phyloP scores from a whole-genome alignment of 148 eudicot species.

The Vaccinium darrowii region DNA sequence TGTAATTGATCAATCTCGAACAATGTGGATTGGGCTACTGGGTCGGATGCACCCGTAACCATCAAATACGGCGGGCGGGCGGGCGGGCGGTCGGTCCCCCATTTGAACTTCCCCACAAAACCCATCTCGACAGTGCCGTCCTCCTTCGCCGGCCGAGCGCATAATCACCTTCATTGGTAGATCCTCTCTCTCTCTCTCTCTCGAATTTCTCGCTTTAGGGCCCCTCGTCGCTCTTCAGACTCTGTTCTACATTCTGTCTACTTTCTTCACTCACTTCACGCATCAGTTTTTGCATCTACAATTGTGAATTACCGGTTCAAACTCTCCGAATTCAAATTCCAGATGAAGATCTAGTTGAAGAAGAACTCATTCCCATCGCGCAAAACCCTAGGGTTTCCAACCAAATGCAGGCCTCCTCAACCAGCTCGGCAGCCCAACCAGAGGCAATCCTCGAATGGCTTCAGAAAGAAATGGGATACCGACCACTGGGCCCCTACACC shows the following conservation, averaged over 20 bases:
- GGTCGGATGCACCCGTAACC: background rate
- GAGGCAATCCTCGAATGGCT: slow-evolving; percentile 90
- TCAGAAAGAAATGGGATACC: slow-evolving; percentile 87
- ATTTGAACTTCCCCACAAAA: background rate
- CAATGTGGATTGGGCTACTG: background rate
- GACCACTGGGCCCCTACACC: slow-evolving; percentile 57
- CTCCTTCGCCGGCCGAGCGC: slow-evolving; percentile 13
- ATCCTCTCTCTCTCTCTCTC: slow-evolving; percentile 7
- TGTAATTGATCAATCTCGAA: no score
- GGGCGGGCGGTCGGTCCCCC: background rate
- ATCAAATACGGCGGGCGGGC: background rate
- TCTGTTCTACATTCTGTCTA: background rate
- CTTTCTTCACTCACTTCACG: background rate
- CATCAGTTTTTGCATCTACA: background rate
- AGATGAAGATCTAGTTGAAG: background rate
- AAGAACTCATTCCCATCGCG: background rate
- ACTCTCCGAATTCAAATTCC: slow-evolving; percentile 5
- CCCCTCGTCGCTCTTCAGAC: background rate
- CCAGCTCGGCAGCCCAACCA: slow-evolving; percentile 62
- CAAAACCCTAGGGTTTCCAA: slow-evolving; percentile 19
- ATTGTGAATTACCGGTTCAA: background rate
- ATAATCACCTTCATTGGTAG: background rate
- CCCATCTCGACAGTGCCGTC: background rate
- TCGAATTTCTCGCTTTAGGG: slow-evolving; percentile 3
- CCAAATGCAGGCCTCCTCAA: slow-evolving; percentile 58